phyloP scores from a whole-genome alignment of 1,284 basidiomycete species.

The Chalciporus sp. region DNA sequence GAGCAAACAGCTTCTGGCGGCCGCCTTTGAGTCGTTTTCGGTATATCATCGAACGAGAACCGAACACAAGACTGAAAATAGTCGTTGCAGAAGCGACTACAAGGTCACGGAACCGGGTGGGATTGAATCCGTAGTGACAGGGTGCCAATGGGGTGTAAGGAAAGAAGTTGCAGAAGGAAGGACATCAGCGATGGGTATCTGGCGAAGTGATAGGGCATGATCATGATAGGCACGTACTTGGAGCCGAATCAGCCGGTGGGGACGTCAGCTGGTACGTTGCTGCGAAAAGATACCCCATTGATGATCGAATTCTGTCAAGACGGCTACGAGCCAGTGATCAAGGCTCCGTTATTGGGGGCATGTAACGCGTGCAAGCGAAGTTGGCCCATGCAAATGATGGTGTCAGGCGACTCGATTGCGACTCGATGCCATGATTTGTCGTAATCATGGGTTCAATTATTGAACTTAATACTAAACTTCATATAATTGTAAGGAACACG shows the following conservation, averaged over 20 bases:
- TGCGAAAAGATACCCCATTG: too few relatives aligned
- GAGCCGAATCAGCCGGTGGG: background rate
- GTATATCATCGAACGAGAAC: background rate
- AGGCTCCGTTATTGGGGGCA: too few relatives aligned
- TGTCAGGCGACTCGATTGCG: too few relatives aligned
- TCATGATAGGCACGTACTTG: background rate
- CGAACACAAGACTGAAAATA: slow-evolving; percentile 1
- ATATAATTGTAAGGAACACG: background rate
- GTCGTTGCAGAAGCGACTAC: background rate
- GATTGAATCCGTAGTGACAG: background rate
- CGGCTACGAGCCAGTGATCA: too few relatives aligned
- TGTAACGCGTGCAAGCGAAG: too few relatives aligned
- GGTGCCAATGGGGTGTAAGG: background rate
- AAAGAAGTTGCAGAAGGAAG: background rate
- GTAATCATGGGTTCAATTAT: too few relatives aligned
- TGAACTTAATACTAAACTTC: background rate
- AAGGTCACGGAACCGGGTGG: slow-evolving; percentile 1
- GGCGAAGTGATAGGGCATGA: background rate
- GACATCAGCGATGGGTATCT: background rate
- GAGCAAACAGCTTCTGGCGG: background rate
- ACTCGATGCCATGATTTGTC: too few relatives aligned
- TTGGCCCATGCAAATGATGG: too few relatives aligned
- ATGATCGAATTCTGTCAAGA: too few relatives aligned
- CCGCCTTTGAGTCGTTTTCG: background rate
- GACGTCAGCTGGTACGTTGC: background rate